phyloP scores from a whole-genome alignment of 179 eudicot species.

The Drosera spatulata region DNA sequence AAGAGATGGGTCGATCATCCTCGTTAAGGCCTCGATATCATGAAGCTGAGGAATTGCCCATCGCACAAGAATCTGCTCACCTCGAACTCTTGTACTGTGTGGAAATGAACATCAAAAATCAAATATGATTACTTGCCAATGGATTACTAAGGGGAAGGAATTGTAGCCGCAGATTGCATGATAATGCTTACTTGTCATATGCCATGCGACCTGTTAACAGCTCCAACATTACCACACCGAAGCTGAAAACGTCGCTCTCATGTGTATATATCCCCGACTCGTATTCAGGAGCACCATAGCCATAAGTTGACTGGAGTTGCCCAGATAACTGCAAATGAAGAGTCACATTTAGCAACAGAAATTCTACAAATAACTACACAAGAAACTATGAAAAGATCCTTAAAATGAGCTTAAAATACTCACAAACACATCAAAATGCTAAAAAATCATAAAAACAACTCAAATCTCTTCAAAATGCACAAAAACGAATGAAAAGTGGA shows the following conservation, averaged over 20 bases:
- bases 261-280: constrained; percentile 79
- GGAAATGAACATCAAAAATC: constrained; percentile 3
- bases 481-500: no score
- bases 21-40: constrained; percentile 59
- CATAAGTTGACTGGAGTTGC: constrained; percentile 68
- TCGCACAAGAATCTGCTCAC: constrained; percentile 53
- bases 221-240: constrained; percentile 79
- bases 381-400: no score
- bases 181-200: constrained; percentile 58
- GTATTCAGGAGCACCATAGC: constrained; percentile 96
- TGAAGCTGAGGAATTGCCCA: constrained; percentile 84
- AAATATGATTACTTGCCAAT: background rate
- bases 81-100: constrained; percentile 37
- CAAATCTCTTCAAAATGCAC: no score
- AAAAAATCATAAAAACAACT: no score
- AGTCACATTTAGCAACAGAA: background rate
- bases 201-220: constrained; percentile 87
- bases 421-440: no score
- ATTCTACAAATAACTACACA: no score
- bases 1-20: constrained; percentile 70
- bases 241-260: constrained; percentile 93
- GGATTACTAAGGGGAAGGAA: background rate
- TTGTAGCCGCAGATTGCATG: background rate
- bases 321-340: constrained; percentile 71
- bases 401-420: no score